These are phyloP conservation scores for Chaetomium fimeti DNA, from an alignment of 495 filamentous ascomycete genomes.

Conservation along the genomic window DNA sequence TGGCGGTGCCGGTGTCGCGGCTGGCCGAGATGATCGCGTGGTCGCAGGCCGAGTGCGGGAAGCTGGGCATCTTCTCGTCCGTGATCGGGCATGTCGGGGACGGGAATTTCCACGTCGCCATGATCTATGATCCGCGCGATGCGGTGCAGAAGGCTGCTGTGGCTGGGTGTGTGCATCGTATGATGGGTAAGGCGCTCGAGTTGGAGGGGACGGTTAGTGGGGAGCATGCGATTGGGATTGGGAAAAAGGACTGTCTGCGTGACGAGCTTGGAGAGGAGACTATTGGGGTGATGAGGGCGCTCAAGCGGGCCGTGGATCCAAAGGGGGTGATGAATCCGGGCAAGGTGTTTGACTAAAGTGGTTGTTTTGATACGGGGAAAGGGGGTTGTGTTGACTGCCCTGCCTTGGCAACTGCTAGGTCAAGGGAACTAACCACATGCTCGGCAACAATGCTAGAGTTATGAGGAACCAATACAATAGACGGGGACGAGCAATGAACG, in stretches of 20 bases:
- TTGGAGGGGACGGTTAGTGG: conserved; percentile 43
- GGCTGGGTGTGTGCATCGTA: conserved; percentile 27
- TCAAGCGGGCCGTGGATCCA: conserved; percentile 38
- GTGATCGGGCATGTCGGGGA: conserved; percentile 73
- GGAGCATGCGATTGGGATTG: conserved; percentile 41
- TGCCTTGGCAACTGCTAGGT: too few species aligned
- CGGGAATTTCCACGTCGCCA: conserved; percentile 40
- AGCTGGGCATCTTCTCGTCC: conserved; percentile 64
- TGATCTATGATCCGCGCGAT: conserved; percentile 36
- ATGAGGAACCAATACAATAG: too few species aligned
- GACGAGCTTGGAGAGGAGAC: conserved; percentile 37
- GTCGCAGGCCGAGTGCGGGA: conserved; percentile 61
- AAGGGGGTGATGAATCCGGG: conserved; percentile 41
- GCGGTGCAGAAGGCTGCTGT: conserved; percentile 28
- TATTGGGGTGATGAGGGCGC: conserved; percentile 34
- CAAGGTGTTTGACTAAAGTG: conserved; percentile 37
- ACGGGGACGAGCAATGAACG: too few species aligned
- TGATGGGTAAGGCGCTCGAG: conserved; percentile 38
- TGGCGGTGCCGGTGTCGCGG: conserved; percentile 66
- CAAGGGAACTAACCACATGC: too few species aligned
- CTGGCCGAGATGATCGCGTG: conserved; percentile 67
- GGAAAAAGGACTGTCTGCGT: conserved; percentile 36
- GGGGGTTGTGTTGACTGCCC: not conserved
- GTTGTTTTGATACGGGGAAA: not conserved
- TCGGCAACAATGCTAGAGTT: too few species aligned